Evolutionary conservation across 2,329 filamentous ascomycete genomes (phyloP), one percentile per base, ranked within the genome.

Genomic region (Pseudohalonectria lignicola): DNA sequence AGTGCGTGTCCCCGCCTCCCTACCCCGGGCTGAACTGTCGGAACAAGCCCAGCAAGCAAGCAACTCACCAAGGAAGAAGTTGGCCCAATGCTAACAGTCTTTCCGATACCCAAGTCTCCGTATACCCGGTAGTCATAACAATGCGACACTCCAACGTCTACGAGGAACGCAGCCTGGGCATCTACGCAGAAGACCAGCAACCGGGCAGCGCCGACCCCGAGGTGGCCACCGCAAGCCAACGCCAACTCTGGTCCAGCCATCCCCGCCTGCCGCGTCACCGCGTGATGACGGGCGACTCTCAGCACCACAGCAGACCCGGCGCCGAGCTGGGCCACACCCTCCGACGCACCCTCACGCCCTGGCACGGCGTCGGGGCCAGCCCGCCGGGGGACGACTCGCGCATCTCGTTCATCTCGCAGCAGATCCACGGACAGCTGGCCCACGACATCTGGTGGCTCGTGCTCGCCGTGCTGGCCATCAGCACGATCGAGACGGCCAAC

Each of bases 91-190:
- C n/a, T n/a, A n/a, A n/a, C n/a, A n/a, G n/a, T n/a, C n/a, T n/a
- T n/a, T n/a, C n/a, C n/a, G n/a, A n/a, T n/a, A n/a, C n/a, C n/a
- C n/a, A 26, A 37, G 34, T 80, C 31, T 74, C 74, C 1, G 72
- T 69, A 3, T 79, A 76, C 42, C 76, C 77, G 0, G 67, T 79
- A 17, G 69, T 73, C 19, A 74, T 80, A 41, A 76, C 71, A 1
- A 73, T 80, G 57, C 70, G 79, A 18, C 76, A 79, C 51, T 80
- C 78, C 29, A 84, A 84, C 49, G 74, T 82, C 21, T 85, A 85
- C 50, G 79, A 84, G 51, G 79, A 85, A 49, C 66, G 76, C 6
- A 78, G 74, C 0, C 61, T 84, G 2, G 78, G 78, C 0, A 70
- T 79, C 23, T 74, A 77, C 41, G 57, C 57, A 31, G 58, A 63